Conservation (phyloP, 129 eudicot species). For the Erigeron canadensis region DNA sequence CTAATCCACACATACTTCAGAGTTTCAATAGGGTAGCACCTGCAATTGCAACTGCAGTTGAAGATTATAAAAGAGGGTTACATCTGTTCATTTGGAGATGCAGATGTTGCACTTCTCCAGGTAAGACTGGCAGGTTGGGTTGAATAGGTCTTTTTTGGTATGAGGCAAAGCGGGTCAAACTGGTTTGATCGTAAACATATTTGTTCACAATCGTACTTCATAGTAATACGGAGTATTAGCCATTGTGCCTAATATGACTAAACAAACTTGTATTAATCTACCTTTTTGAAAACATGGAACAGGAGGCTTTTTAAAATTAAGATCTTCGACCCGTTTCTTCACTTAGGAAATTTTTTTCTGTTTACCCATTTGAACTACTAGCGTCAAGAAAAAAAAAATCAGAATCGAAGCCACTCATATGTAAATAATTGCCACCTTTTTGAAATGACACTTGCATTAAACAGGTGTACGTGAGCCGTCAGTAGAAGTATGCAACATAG, state of each 20-base stretch:
- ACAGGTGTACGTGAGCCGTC: slow-evolving; percentile 42
- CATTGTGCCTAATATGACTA: not conserved
- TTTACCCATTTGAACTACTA: not conserved
- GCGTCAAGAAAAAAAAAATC: not conserved
- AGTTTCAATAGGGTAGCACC: slow-evolving; percentile 39
- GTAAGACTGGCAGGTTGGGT: slow-evolving; percentile 13
- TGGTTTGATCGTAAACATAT: not conserved
- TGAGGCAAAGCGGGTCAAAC: not conserved
- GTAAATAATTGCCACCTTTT: not conserved
- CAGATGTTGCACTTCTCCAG: slow-evolving; percentile 38
- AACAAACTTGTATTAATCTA: not conserved
- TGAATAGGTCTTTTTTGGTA: not conserved
- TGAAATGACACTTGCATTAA: slow-evolving; percentile 15
- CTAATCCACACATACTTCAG: slow-evolving; percentile 32
- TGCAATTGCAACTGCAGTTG: slow-evolving; percentile 24
- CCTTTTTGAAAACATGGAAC: not conserved
- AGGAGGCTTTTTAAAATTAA: not conserved
- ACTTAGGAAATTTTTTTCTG: no score
- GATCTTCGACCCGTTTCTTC: not conserved
- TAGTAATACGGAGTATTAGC: no score
- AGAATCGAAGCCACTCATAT: not conserved
- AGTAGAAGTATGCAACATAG: slow-evolving; percentile 36
- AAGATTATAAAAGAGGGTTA: slow-evolving; percentile 34
- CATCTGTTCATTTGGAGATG: slow-evolving; percentile 47
- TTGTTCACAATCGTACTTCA: not conserved